Evolutionary conservation across 805 yeast genomes (phyloP), one percentile per base, ranked within the genome.

Genomic region (Ogataea pilisensis): DNA sequence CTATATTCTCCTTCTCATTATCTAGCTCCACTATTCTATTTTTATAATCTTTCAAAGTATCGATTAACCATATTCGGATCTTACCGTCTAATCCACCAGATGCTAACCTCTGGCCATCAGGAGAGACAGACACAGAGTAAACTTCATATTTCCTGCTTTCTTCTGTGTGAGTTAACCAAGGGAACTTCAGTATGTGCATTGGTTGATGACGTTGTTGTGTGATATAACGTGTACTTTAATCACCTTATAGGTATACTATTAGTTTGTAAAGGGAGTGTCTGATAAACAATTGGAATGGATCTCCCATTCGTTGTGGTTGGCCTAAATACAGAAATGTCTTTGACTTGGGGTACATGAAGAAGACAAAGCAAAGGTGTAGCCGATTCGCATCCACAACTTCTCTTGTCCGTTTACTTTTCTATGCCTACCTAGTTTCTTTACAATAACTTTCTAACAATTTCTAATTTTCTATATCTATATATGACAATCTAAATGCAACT

Each of bases 11-110:
- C 22, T 41, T 38, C 11, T 36, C 31, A 8, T 35, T 38, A 59
- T 53, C 51, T 55, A 54, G 16, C 18, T 43, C 44, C 42, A 34
- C 44, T 53, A 39, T 44, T 48, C 25, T 47, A 3, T 43, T 42
- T 32, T 63, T 60, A 50, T 71, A 78, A 31, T 69, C 64, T 11
- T 65, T 51, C 8, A 84, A 69, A 9, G 83, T 75, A 5, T 69
- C 73, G 7, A 79, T 66, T 11, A 83, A 80, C 99, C 99, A 91
- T 34, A 91, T 84, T 47, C 91, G 76, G 33, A 93, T 88, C 51
- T 87, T 88, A 0, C 98, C 96, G 64, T 91, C 91, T 30, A 85
- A 64, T 1, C 98, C 99, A 14, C 98, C 99, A 1, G 97, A 82
- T 1, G 97, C 99, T 20, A 91, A 60, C 41, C 96, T 67, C 35